A percentile compares a stretch with the other conserved stretches of the same genome.
phyloP scores from a whole-genome alignment of 1,284 basidiomycete genomes.

The Boletus sp. region DNA sequence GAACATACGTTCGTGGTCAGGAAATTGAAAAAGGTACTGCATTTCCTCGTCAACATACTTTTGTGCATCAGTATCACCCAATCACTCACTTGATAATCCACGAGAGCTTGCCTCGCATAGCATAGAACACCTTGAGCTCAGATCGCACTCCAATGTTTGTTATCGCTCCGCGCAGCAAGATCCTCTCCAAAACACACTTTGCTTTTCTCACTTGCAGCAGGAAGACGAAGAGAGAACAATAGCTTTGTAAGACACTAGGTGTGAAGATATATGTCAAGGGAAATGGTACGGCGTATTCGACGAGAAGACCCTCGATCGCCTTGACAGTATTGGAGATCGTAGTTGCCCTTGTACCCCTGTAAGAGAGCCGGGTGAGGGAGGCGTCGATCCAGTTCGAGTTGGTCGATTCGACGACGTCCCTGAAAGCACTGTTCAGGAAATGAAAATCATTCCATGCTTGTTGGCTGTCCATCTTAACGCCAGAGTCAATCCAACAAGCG shows the following conservation, averaged over 20 bases:
- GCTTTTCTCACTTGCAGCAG: slow-evolving; percentile 76
- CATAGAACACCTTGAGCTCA: slow-evolving; percentile 70
- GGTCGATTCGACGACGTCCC: slow-evolving; percentile 62
- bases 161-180: slow-evolving; percentile 58
- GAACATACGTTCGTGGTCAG: slow-evolving; percentile 68
- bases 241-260: slow-evolving; percentile 58
- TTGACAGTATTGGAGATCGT: slow-evolving; percentile 55
- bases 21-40: slow-evolving; percentile 73
- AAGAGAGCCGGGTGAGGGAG: slow-evolving; percentile 74
- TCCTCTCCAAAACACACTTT: slow-evolving; percentile 69
- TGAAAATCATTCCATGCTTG: slow-evolving; percentile 84
- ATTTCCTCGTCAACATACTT: slow-evolving; percentile 13
- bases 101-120: slow-evolving; percentile 70
- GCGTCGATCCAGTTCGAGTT: slow-evolving; percentile 59
- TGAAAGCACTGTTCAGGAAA: slow-evolving; percentile 78
- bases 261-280: slow-evolving; percentile 82
- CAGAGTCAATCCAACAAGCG: neutral
- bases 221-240: slow-evolving; percentile 77
- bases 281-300: slow-evolving; percentile 82
- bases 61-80: neutral
- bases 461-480: slow-evolving; percentile 65
- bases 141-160: slow-evolving; percentile 40
- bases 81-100: slow-evolving; percentile 85
- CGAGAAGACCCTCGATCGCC: slow-evolving; percentile 64
- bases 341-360: slow-evolving; percentile 51